These are phyloP conservation scores for Rhodotorula paludigena DNA, from an alignment of 768 basidiomycete species.

Conservation along the genomic window DNA sequence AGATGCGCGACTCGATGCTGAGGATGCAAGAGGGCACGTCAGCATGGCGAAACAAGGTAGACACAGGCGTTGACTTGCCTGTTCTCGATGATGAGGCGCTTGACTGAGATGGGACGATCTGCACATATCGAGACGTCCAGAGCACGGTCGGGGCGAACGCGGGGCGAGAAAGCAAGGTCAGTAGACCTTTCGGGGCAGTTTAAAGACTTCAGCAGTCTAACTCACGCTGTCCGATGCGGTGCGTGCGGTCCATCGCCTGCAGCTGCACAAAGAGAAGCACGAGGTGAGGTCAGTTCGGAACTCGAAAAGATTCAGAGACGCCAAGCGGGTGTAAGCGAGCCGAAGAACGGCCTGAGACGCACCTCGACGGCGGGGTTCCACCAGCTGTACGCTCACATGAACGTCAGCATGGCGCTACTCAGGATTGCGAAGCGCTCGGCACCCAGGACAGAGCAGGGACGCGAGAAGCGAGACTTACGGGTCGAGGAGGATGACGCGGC, in stretches of 20 bases:
- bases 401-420: not conserved
- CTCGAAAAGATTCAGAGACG: not conserved
- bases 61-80: constrained; percentile 42
- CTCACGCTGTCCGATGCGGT: constrained; percentile 39
- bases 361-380: constrained; percentile 94
- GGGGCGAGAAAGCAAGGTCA: not conserved
- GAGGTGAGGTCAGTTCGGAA: not conserved
- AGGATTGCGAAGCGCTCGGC: not conserved
- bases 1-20: constrained; percentile 85
- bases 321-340: too few relatives aligned
- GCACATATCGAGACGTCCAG: constrained; percentile 42
- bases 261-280: too few relatives aligned
- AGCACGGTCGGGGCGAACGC: not conserved
- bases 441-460: not conserved
- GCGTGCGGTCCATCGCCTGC: constrained; percentile 41
- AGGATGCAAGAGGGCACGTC: too few relatives aligned
- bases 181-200: not conserved
- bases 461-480: constrained; percentile 48
- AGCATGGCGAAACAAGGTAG: not conserved
- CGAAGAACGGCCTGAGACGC: too few relatives aligned
- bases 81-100: constrained; percentile 91
- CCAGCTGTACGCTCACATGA: constrained; percentile 25
- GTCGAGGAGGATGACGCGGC: constrained; percentile 34
- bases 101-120: constrained; percentile 85
- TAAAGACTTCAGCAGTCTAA: too few relatives aligned